Evolutionary conservation across 768 basidiomycete genomes (phyloP).

Genomic region (Rhizopogon rudus): DNA sequence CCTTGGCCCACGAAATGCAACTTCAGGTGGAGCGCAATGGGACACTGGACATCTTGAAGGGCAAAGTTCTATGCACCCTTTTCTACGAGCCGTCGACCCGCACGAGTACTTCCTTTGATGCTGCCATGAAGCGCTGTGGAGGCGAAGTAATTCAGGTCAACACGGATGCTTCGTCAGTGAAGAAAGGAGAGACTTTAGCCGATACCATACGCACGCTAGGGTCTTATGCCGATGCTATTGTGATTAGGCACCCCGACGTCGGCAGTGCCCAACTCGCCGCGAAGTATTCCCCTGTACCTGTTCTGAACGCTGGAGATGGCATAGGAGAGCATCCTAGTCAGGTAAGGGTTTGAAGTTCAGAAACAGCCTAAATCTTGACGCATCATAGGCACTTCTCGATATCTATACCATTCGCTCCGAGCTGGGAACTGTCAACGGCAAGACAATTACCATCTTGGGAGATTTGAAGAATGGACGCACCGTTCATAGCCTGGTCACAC

Average conservation of each 20-base stretch:
- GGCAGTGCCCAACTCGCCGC: conserved; percentile 96
- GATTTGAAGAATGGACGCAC: conserved; percentile 98
- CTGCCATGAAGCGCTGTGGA: conserved; percentile 98
- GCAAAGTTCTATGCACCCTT: conserved; percentile 83
- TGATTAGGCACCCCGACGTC: conserved; percentile 89
- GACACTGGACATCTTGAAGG: conserved; percentile 81
- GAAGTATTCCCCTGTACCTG: conserved; percentile 91
- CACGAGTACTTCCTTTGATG: conserved; percentile 93
- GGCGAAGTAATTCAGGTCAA: conserved; percentile 89
- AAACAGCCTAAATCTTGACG: conserved; percentile 4
- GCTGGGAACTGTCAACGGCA: conserved; percentile 95
- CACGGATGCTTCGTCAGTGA: conserved; percentile 79
- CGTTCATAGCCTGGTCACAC: conserved; percentile 90
- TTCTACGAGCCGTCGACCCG: conserved; percentile 98
- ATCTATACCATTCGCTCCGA: conserved; percentile 97
- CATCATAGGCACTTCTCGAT: conserved; percentile 67
- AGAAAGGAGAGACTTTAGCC: conserved; percentile 89
- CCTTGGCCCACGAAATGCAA: conserved; percentile 94
- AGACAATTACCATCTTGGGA: conserved; percentile 87
- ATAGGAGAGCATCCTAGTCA: conserved; percentile 97
- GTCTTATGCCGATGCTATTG: conserved; percentile 93
- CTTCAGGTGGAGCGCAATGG: conserved; percentile 92
- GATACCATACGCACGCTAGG: conserved; percentile 94
- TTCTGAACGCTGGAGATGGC: conserved; percentile 97
- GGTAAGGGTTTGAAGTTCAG: conserved; percentile 33